These are phyloP conservation scores for Auricularia sp. DNA, from an alignment of 768 basidiomycete species.

Conservation along the genomic window DNA sequence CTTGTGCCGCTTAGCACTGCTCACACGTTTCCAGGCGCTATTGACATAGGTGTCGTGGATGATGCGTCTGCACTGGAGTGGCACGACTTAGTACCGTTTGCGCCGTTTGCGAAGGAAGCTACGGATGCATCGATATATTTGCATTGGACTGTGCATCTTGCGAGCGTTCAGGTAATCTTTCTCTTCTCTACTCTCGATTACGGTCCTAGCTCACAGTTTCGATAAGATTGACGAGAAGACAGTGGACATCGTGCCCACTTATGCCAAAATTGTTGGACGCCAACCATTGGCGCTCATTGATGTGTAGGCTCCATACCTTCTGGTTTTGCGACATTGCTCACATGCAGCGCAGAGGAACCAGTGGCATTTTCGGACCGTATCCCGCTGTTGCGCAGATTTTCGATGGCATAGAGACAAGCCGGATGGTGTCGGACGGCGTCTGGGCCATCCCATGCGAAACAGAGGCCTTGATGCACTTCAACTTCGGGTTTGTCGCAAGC, in stretches of 20 bases:
- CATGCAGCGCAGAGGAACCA: conserved; percentile 41
- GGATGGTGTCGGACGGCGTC: conserved; percentile 58
- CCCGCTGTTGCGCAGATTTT: conserved; percentile 65
- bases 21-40: conserved; percentile 32
- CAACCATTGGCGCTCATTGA: conserved; percentile 62
- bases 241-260: conserved; percentile 51
- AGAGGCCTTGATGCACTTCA: conserved; percentile 47
- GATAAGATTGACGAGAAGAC: conserved; percentile 46
- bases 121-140: conserved; percentile 56
- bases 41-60: conserved; percentile 59
- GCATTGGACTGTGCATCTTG: conserved; percentile 62
- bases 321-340: conserved; percentile 2
- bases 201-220: too few species aligned
- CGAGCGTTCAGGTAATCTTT: conserved; percentile 38
- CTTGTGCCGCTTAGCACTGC: too few species aligned
- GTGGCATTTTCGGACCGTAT: conserved; percentile 68
- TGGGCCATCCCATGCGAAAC: conserved; percentile 72
- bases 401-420: conserved; percentile 43
- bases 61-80: conserved; percentile 54
- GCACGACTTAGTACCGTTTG: conserved; percentile 67
- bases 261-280: conserved; percentile 40
- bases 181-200: too few species aligned
- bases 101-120: conserved; percentile 40
- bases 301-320: conserved; percentile 37
- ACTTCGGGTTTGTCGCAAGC: conserved; percentile 46